Base-by-base conservation (phyloP, 2,329 filamentous ascomycete species). In the Lasiodiplodia gonubiensis region DNA sequence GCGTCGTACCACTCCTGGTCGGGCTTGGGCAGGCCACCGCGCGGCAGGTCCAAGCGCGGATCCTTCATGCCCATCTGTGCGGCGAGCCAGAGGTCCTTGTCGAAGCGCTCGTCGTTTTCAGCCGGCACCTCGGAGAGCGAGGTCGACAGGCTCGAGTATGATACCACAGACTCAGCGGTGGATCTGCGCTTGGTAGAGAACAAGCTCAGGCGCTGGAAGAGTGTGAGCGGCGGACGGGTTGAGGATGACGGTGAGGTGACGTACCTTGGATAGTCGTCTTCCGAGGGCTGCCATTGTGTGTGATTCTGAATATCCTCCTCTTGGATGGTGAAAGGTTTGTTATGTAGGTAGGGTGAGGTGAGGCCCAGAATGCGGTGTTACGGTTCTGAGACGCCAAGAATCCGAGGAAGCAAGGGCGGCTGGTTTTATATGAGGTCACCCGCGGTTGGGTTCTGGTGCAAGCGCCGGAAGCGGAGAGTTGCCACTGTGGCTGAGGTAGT, bases 61-160 rank as follows among this genome's bases (percentile, higher is more conserved):
- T 63, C 42, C n/a, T 51, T 63, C 42, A 25, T 21, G 59, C 51
- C 42, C 30, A 63, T 51, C 25, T 63, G 59, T 6, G 59, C 59
- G n/a, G 46, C 5, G 30, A 63, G 49, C 59, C 59, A 63, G 27
- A 63, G 59, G 46, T 63, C 59, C 59, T 63, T 63, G 59, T 63
- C 59, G 46, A 63, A 63, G 42, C 25, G 8, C 27, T 63, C 59
- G 42, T 63, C 35, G n/a, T 51, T 63, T 46, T 63, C 59, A 5
- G 59, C 59, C 12, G 59, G 59, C 42, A 63, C 59, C 11, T 63
- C 59, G 11, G 59, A 63, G 2, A 51, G 42, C n/a, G 59, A 35
- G 14, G 59, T 63, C 11, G 59, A 63, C 12, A 63, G 42, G 59
- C 59, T 63, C 27, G 59, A 63, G 59, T 51, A 63, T 2, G 59